Percentiles rank a stretch among this genome's conserved stretches.
Evolutionary conservation across 768 basidiomycete genomes (phyloP).

Genomic region (Galerina sulciceps): DNA sequence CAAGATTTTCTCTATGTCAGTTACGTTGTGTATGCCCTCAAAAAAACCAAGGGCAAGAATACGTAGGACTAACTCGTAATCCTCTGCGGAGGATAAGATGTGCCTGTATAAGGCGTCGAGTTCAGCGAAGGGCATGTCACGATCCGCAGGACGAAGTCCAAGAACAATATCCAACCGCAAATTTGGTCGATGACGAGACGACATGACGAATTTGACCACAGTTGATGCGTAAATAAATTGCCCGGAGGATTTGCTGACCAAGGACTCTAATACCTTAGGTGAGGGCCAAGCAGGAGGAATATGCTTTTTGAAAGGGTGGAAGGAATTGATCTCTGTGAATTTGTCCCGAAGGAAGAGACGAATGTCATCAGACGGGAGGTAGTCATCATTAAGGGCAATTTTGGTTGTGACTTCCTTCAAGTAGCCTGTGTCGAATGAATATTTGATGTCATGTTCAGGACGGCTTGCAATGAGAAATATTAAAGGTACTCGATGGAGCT

Average conservation of each 20-base stretch:
- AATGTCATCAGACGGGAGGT: not conserved
- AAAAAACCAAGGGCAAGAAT: no score
- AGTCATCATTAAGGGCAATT: not conserved
- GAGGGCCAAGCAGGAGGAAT: not conserved
- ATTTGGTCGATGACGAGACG: not conserved
- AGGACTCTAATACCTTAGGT: not conserved
- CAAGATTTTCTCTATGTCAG: no score
- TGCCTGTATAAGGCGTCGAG: no score
- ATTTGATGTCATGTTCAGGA: not conserved
- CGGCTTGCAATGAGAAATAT: slow-evolving; percentile 3
- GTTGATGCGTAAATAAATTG: slow-evolving; percentile 7
- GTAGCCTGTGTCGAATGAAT: not conserved
- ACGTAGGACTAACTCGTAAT: no score
- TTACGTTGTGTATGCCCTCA: no score
- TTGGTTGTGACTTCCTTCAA: not conserved
- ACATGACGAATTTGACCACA: not conserved
- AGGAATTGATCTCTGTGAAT: not conserved
- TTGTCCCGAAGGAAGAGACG: not conserved
- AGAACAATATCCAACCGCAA: no score
- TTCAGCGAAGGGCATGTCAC: no score
- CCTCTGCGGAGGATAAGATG: no score
- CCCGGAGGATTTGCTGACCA: not conserved
- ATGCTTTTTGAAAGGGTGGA: not conserved
- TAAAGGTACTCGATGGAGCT: not conserved
- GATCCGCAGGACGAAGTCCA: no score